Base-by-base conservation (phyloP, 106 monocot genomes). In the Dendrobium huoshanense region DNA sequence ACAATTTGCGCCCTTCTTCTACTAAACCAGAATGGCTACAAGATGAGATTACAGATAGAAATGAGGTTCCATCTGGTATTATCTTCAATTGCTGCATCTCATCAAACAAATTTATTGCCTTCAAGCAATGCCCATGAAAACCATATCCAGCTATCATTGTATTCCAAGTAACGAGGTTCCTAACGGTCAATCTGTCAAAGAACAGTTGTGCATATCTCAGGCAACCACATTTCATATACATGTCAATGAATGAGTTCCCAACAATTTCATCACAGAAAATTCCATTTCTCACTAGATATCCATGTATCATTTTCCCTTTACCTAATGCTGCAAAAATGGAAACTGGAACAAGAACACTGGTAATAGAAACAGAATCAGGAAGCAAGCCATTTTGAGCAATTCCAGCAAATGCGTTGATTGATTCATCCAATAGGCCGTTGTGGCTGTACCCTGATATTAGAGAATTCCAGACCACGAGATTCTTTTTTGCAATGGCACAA, bases 171-270 rank as follows among this genome's bases (percentile, higher is more conserved):
- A 83, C 81, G 0, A 80, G 19, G 41, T 88, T 85, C 27, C 70
- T 89, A 3, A 15, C 8, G 31, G 84, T 33, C 88, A 91, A 84
- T 48, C 68, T 64, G 13, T 80, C 72, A 43, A 94, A 94, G 41
- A 90, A 55, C 3, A 20, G 13, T 20, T 67, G 55, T 11, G 88
- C 89, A 64, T 86, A 77, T 11, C 56, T 83, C 79, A 89, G 78
- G 79, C 86, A 87, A 9, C 88, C 88, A 19, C 90, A 87, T 44
- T 92, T 94, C 67, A 84, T 81, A 75, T 94, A 94, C 89, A 94
- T 89, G 81, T 91, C 88, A 76, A 92, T 75, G 65, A 94, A 77
- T 40, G 88, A 79, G 74, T 89, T 91, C 7, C 78, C 84, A 10
- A 83, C 77, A 22, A 78, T 73, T 13, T 67, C 43, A 78, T 90